Conservation (phyloP, 2,329 filamentous ascomycete species). For the Xylariaceae sp. region DNA sequence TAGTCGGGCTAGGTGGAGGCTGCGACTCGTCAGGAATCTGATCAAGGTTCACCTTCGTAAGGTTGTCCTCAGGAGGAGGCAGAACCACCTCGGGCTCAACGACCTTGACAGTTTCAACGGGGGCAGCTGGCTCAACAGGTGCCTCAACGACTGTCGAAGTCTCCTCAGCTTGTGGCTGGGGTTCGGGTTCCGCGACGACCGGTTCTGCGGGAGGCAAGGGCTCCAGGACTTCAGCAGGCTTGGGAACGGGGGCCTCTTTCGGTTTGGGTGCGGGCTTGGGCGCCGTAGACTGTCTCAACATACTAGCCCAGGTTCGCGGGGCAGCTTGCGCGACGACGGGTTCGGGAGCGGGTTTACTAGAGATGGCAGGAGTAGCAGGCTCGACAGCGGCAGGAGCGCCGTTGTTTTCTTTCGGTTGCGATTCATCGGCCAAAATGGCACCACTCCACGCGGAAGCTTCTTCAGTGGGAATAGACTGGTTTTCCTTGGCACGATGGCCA, state of each 20-base stretch:
- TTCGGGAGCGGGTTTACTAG: constrained; percentile 26
- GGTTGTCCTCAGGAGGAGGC: constrained; percentile 69
- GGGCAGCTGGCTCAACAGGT: constrained; percentile 27
- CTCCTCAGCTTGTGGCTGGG: constrained; percentile 36
- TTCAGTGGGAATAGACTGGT: constrained; percentile 60
- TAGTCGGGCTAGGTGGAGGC: constrained; percentile 73
- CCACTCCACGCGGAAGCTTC: constrained; percentile 62
- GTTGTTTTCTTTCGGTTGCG: constrained; percentile 35
- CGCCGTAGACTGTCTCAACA: constrained; percentile 57
- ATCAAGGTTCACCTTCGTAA: constrained; percentile 90
- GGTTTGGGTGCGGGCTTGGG: constrained; percentile 55
- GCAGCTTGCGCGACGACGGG: constrained; percentile 35
- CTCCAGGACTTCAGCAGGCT: constrained; percentile 42
- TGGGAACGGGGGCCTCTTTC: constrained; percentile 44
- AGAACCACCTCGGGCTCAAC: constrained; percentile 52
- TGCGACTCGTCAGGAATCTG: constrained; percentile 78
- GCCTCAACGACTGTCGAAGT: constrained; percentile 31
- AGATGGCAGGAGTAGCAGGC: constrained; percentile 35
- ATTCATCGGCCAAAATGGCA: constrained; percentile 37
- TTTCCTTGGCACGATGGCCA: constrained; percentile 55
- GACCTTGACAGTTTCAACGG: constrained; percentile 35
- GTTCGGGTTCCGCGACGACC: constrained; percentile 34
- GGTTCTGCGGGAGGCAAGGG: constrained; percentile 42
- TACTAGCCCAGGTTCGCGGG: constrained; percentile 68
- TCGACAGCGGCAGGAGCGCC: constrained; percentile 7